Percentiles rank a stretch among this genome's conserved stretches.
These are phyloP conservation scores for Fusarium redolens DNA, from an alignment of 2,329 filamentous ascomycete genomes.

Conservation along the genomic window DNA sequence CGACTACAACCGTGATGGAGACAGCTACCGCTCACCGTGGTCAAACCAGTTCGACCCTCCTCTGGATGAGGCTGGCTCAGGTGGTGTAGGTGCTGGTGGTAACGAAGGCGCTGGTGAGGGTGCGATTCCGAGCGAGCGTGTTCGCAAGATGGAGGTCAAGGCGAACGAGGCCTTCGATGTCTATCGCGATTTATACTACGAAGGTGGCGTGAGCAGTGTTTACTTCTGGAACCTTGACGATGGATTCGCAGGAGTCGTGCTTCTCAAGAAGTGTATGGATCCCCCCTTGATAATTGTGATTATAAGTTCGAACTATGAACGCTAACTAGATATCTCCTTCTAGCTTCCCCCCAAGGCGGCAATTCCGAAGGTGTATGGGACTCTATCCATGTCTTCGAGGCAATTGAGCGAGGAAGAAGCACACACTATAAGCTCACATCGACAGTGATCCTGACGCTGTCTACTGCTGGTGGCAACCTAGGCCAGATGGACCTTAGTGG, in stretches of 20 bases:
- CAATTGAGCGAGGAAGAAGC: conserved; percentile 88
- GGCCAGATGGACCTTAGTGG: conserved; percentile 93
- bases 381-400: conserved; percentile 98
- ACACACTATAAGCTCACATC: conserved; percentile 98
- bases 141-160: conserved; percentile 91
- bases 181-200: conserved; percentile 96
- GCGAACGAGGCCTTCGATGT: conserved; percentile 98
- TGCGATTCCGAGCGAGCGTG: conserved; percentile 87
- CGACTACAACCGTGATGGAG: conserved; percentile 99
- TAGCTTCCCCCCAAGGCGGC: conserved; percentile 74
- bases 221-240: conserved; percentile 99
- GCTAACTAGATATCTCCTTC: conserved; percentile 22
- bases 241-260: conserved; percentile 94
- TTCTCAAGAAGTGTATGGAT: conserved; percentile 88
- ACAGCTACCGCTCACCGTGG: conserved; percentile 98
- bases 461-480: conserved; percentile 68
- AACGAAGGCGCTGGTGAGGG: conserved; percentile 77
- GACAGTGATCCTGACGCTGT: conserved; percentile 92
- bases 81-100: conserved; percentile 64
- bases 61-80: conserved; percentile 72
- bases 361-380: conserved; percentile 89
- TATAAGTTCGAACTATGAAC: not conserved
- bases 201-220: conserved; percentile 94
- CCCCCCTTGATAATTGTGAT: not conserved
- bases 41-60: conserved; percentile 98